Percentiles rank a stretch among this genome's conserved stretches.
Conservation (phyloP, 108 stramenopile species). For the Phaeodactylum tricornutum region DNA sequence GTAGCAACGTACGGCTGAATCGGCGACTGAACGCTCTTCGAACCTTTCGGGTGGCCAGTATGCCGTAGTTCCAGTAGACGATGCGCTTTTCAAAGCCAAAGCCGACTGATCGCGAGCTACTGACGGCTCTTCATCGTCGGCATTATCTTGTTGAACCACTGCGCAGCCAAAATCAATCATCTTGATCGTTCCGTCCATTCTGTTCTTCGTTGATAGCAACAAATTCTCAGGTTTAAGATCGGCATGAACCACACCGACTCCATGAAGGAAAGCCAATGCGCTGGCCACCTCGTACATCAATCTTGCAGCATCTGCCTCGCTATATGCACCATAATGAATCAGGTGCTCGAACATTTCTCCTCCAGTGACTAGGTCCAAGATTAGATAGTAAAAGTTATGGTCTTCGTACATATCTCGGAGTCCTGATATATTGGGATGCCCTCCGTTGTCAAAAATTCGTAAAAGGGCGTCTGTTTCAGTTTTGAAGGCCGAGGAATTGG, state of each 20-base stretch:
- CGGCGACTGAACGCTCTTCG: conserved; percentile 9
- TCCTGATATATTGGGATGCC: conserved; percentile 61
- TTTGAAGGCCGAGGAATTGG: conserved; percentile 23
- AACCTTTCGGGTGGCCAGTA: conserved; percentile 65
- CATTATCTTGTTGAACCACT: conserved; percentile 7
- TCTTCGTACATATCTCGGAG: conserved; percentile 56
- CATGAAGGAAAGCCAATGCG: conserved; percentile 71
- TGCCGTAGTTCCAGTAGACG: conserved; percentile 31
- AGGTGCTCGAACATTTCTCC: conserved; percentile 87
- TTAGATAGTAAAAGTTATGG: conserved; percentile 48
- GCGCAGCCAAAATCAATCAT: conserved; percentile 86
- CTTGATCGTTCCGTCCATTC: conserved; percentile 54
- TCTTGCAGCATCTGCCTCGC: conserved; percentile 69
- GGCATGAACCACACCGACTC: conserved; percentile 74
- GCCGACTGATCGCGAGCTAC: background rate
- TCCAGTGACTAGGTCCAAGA: conserved; percentile 70
- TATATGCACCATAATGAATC: conserved; percentile 75
- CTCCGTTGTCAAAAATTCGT: conserved; percentile 48
- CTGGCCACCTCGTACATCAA: conserved; percentile 61
- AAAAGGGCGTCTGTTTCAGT: conserved; percentile 49
- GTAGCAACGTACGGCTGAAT: no score
- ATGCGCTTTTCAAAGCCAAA: background rate
- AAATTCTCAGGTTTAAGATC: conserved; percentile 62
- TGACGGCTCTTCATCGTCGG: background rate
- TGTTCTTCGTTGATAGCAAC: conserved; percentile 52